phyloP scores from a whole-genome alignment of 768 basidiomycete genomes.

The Butyriboletus loyo region DNA sequence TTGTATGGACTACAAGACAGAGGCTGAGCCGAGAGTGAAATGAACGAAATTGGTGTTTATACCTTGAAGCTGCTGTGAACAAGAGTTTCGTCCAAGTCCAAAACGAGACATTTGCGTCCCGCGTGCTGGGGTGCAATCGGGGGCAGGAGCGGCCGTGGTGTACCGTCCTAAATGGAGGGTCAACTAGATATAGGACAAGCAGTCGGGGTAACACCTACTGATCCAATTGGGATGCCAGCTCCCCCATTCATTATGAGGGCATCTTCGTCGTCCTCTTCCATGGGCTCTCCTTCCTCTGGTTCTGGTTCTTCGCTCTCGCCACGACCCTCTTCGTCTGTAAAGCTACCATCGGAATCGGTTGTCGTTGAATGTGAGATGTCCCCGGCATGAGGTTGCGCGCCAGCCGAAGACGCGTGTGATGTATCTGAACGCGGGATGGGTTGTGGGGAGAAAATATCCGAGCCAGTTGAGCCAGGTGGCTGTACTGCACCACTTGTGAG shows the following conservation, averaged over 20 bases:
- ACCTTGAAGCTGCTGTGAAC: constrained; percentile 99
- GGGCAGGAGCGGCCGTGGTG: constrained; percentile 83
- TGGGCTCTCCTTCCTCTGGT: constrained; percentile 53
- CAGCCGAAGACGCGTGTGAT: constrained; percentile 21
- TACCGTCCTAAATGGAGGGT: constrained; percentile 62
- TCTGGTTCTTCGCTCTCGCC: constrained; percentile 71
- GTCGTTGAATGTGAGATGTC: constrained; percentile 31
- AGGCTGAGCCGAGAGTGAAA: constrained; percentile 8
- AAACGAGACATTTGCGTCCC: constrained; percentile 92
- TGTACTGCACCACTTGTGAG: constrained; percentile 91
- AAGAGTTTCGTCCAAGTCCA: constrained; percentile 96
- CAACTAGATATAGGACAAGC: background rate
- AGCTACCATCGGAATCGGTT: constrained; percentile 37
- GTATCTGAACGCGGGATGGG: constrained; percentile 22
- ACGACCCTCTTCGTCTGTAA: constrained; percentile 62
- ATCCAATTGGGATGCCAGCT: constrained; percentile 90
- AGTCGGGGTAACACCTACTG: constrained; percentile 53
- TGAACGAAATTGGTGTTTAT: constrained; percentile 8
- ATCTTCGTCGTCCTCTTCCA: constrained; percentile 85
- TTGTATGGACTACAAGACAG: constrained; percentile 66
- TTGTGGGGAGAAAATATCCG: constrained; percentile 31
- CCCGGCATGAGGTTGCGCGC: constrained; percentile 28
- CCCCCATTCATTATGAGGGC: constrained; percentile 87
- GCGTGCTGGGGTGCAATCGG: constrained; percentile 75
- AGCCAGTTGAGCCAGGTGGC: constrained; percentile 78